Base-by-base conservation (phyloP, 2,329 filamentous ascomycete species). In the Aspergillus pseudotamarii region DNA sequence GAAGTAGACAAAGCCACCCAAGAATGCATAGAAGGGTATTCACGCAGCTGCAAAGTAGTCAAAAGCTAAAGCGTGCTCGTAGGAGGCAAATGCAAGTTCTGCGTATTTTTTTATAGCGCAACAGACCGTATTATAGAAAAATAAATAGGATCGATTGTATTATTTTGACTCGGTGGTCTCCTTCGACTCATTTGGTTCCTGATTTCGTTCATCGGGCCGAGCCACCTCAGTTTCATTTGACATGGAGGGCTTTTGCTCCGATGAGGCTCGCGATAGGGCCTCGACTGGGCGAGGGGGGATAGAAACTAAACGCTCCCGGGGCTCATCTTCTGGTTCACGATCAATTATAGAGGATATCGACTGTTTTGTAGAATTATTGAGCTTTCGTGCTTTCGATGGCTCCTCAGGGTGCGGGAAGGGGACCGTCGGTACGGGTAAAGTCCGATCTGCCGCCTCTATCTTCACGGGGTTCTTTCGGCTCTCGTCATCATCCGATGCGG, bases 331-430 rank as follows among this genome's bases (percentile, higher is more conserved):
- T 0, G 75, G 74, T 8, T 73, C 70, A 12, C 73, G 72, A 62
- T 79, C 77, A 57, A 79, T 78, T 45, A 79, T 78, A 2, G 76
- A 78, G 3, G 75, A 77, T 50, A 79, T 79, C 26, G 76, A 75
- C 46, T 78, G 76, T 66, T 79, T 79, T 30, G 69, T 74, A 12
- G 75, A 76, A 59, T 72, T 69, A 55, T 74, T 73, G n/a, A 61
- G 61, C 32, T 64, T 67, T 19, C 68, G 64, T 14, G 63, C 53
- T 26, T 65, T 61, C 12, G 59, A 62, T 8, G 58, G 48, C 26
- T 59, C 68, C 51, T 68, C 71, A 58, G 43, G 69, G 30, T 45
- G 62, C 48, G 54, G 64, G 61, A 66, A 63, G 26, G 50, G 63
- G 45, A 50, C 63, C 41, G 58, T 65, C 56, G 50, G 71, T 23